Conservation (phyloP, 78 protist genomes). For the Dictyostelium capitatum region DNA sequence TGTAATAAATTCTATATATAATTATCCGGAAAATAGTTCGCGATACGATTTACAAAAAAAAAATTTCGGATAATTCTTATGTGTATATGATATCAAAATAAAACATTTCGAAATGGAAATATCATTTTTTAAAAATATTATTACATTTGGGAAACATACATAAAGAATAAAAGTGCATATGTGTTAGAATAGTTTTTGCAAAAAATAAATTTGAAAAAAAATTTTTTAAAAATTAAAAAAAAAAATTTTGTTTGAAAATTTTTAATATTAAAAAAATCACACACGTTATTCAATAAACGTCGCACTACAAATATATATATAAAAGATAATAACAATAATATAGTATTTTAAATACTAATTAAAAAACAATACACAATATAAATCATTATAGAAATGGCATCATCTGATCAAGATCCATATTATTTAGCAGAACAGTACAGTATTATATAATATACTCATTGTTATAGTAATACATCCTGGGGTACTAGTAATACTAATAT, state of each 20-base stretch:
- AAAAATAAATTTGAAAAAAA: background rate
- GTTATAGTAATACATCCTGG: too few species aligned
- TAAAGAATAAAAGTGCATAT: too few species aligned
- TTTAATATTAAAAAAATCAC: background rate
- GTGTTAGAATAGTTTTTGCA: background rate
- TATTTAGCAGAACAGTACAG: constrained; percentile 32
- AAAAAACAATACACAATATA: background rate
- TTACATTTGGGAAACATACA: too few species aligned
- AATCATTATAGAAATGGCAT: background rate
- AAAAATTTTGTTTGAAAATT: background rate
- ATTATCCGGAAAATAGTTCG: too few species aligned
- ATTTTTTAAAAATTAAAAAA: background rate
- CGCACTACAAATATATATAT: background rate
- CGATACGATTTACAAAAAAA: too few species aligned
- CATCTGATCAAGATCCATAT: constrained; percentile 43
- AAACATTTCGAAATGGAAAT: too few species aligned
- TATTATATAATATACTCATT: too few species aligned
- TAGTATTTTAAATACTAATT: background rate
- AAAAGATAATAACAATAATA: background rate
- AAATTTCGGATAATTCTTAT: too few species aligned
- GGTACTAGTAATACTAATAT: too few species aligned
- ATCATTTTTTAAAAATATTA: too few species aligned
- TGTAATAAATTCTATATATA: too few species aligned
- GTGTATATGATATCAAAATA: too few species aligned
- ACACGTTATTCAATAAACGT: background rate